phyloP scores from a whole-genome alignment of 441 rosid species.

The Brassica balearica region DNA sequence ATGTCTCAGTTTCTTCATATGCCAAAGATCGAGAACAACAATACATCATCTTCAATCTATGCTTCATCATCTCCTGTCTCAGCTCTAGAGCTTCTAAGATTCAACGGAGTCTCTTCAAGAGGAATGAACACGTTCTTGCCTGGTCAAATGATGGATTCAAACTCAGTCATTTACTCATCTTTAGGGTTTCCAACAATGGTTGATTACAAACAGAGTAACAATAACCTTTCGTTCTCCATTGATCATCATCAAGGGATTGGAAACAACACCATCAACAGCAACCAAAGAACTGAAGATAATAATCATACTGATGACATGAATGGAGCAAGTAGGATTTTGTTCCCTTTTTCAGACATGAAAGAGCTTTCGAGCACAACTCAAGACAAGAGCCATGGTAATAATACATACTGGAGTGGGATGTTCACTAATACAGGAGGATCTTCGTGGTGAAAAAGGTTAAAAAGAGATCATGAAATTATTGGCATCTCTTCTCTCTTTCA shows the following conservation, averaged over 20 bases:
- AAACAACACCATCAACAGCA: slow-evolving; percentile 40
- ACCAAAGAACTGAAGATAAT: slow-evolving; percentile 42
- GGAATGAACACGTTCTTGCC: slow-evolving; percentile 57
- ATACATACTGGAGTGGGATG: slow-evolving; percentile 74
- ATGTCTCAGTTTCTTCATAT: slow-evolving; percentile 51
- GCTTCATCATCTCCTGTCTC: slow-evolving; percentile 52
- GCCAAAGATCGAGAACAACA: slow-evolving; percentile 48
- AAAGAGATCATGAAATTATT: slow-evolving; percentile 35
- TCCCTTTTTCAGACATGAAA: slow-evolving; percentile 70
- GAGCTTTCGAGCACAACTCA: slow-evolving; percentile 51
- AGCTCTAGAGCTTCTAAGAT: slow-evolving; percentile 68
- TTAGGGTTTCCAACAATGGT: slow-evolving; percentile 59
- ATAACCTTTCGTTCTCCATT: slow-evolving; percentile 55
- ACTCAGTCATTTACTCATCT: slow-evolving; percentile 55
- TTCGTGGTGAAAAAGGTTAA: slow-evolving; percentile 59
- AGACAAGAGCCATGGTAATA: slow-evolving; percentile 40
- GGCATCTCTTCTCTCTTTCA: slow-evolving; percentile 27
- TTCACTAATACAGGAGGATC: slow-evolving; percentile 62
- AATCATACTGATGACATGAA: slow-evolving; percentile 50
- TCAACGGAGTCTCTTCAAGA: slow-evolving; percentile 44
- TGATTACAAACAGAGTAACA: slow-evolving; percentile 61
- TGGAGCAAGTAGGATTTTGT: slow-evolving; percentile 62
- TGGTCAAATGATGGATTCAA: slow-evolving; percentile 56
- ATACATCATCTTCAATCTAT: slow-evolving; percentile 44
- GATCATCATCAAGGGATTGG: slow-evolving; percentile 61